Conservation (phyloP, 345 rosid genomes). For the Citrus australasica region DNA sequence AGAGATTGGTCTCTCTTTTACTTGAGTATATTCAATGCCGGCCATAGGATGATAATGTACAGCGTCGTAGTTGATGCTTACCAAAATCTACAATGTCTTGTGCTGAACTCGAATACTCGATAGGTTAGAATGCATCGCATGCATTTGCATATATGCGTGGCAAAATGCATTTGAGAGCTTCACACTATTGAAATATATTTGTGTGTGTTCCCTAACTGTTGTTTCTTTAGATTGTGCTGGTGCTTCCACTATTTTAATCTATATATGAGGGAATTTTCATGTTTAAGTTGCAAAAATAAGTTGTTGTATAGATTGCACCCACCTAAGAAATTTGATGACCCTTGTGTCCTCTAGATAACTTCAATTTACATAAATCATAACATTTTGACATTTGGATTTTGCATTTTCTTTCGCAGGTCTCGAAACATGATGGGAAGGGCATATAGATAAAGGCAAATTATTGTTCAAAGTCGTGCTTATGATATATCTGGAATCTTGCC, state of each 20-base stretch:
- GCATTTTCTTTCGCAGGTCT: constrained; percentile 2
- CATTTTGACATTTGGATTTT: not conserved
- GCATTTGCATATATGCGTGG: not conserved
- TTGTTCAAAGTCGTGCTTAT: not conserved
- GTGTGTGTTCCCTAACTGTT: not conserved
- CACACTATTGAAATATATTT: not conserved
- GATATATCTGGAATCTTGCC: not conserved
- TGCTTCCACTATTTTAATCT: not conserved
- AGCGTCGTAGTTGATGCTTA: not conserved
- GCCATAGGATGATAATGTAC: not conserved
- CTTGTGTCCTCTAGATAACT: not conserved
- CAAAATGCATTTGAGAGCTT: not conserved
- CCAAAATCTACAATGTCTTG: not conserved
- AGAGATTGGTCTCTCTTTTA: not conserved
- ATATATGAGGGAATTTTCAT: not conserved
- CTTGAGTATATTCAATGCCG: not conserved
- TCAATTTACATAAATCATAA: not conserved
- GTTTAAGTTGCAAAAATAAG: not conserved
- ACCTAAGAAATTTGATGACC: not conserved
- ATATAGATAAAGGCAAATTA: not conserved
- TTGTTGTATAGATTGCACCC: too few species aligned
- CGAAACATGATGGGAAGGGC: not conserved
- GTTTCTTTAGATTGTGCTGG: not conserved
- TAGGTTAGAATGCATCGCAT: too few species aligned
- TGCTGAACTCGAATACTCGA: too few species aligned